Conservation (phyloP, 805 yeast genomes). For the Candida corydali region DNA sequence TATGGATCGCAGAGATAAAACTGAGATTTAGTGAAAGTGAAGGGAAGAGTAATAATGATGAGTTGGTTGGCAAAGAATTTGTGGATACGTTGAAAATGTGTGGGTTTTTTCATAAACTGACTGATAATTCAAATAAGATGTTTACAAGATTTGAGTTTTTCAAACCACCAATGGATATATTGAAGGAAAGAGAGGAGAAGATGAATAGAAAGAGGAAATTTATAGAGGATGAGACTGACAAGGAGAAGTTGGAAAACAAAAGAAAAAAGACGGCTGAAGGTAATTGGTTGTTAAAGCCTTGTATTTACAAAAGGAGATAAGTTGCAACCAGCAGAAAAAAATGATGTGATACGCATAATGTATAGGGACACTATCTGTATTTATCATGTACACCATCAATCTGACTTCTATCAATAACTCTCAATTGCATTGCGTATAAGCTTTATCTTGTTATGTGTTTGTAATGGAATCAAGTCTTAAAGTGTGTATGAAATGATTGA, state of each 20-base stretch:
- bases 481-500: too few relatives aligned
- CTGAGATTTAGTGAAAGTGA: constrained; percentile 72
- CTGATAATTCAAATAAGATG: constrained; percentile 88
- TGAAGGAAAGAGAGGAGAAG: constrained; percentile 59
- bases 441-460: too few relatives aligned
- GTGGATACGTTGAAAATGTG: constrained; percentile 67
- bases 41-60: constrained; percentile 23
- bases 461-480: too few relatives aligned
- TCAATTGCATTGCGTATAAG: too few relatives aligned
- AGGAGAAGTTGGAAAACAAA: constrained; percentile 53
- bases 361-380: too few relatives aligned
- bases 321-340: too few relatives aligned
- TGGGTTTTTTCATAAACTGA: constrained; percentile 85
- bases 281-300: constrained; percentile 88
- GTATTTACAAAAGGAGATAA: constrained; percentile 82
- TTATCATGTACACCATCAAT: too few relatives aligned
- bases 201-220: constrained; percentile 62
- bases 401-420: too few relatives aligned
- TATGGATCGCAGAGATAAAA: constrained; percentile 97
- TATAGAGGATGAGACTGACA: constrained; percentile 63
- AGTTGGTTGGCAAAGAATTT: constrained; percentile 68
- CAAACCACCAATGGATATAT: constrained; percentile 71
- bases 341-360: too few relatives aligned
- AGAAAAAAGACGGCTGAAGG: constrained; percentile 65
- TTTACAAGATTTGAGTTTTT: constrained; percentile 92